Base-by-base conservation (phyloP, 495 filamentous ascomycete genomes). In the Neurospora terricola region DNA sequence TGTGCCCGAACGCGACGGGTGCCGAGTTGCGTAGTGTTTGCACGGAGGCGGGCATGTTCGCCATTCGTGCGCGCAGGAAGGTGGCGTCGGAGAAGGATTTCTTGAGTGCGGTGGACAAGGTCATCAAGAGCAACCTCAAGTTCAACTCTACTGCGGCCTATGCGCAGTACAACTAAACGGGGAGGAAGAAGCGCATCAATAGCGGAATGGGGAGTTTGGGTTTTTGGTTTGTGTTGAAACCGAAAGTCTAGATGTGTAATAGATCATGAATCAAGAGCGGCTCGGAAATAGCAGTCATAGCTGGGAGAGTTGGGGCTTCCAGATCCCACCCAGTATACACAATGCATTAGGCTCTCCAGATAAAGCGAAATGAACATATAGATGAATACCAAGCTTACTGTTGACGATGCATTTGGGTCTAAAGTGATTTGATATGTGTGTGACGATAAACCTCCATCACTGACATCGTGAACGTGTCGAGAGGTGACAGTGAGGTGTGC, bases 71-170 rank as follows among this genome's bases (percentile, higher is more conserved):
- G 43, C 87, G 96, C 81, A 90, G 96, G 81, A 99, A 99, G 93
- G 94, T 99, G 12, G 95, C 96, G 5, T 95, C 94, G 27, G 96
- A 99, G 90, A 99, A 99, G 89, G 96, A 99, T 86, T 99, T 99
- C 84, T 87, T 99, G 81, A 91, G 92, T 23, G 94, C 95, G 18
- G 96, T 99, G 73, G 96, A 99, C 85, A 99, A 99, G 90, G 96
- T 99, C 71, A 99, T 99, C 84, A 98, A 98, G 89, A 94, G 94
- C 73, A 97, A 97, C 82, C 85, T 97, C 81, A 99, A 99, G 88
- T 99, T 99, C 87, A 98, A 97, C 88, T 97, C 93, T 72, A 99
- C 96, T 71, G 96, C 96, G 34, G 94, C 94, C 72, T 99, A 99
- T 85, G 96, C 96, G 90, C 96, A 98, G 83, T 99, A 99, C 88